Percentiles rank a stretch among this genome's conserved stretches.
These are phyloP conservation scores for Phyllachora maydis DNA, from an alignment of 2,329 filamentous ascomycete species.

Conservation along the genomic window DNA sequence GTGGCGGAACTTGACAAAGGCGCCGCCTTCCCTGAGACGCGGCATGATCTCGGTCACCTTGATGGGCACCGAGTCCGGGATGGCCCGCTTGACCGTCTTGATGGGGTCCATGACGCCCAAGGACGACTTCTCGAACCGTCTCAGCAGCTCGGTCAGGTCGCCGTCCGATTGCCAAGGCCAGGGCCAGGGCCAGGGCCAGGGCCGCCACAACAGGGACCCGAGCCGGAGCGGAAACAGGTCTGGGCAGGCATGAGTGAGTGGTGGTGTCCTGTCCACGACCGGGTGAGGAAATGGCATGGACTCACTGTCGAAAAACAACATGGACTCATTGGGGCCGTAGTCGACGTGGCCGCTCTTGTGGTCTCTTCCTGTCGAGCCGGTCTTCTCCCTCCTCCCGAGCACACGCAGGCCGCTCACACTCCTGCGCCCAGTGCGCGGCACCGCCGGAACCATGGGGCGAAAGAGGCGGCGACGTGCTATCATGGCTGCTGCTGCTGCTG, in stretches of 20 bases:
- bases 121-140: conserved; percentile 27
- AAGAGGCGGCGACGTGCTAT: too few species aligned
- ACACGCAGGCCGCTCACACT: too few species aligned
- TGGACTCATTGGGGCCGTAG: conserved; percentile 54
- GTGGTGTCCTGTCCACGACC: too few species aligned
- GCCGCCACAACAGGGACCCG: conserved; percentile 20
- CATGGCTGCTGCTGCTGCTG: too few species aligned
- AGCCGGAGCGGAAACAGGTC: conserved; percentile 73
- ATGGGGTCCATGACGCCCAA: conserved; percentile 30
- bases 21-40: conserved; percentile 75
- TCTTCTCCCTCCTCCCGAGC: too few species aligned
- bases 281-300: too few species aligned
- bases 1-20: conserved; percentile 69
- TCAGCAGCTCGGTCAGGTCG: conserved; percentile 27
- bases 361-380: too few species aligned
- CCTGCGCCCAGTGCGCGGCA: too few species aligned
- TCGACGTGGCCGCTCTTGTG: conserved; percentile 69
- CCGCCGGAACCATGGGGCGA: too few species aligned
- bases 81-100: conserved; percentile 34
- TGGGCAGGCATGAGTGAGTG: too few species aligned
- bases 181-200: too few species aligned
- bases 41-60: conserved; percentile 68
- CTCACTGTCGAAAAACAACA: conserved; percentile 80
- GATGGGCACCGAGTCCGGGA: conserved; percentile 39
- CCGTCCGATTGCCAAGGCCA: conserved; percentile 26